phyloP scores from a whole-genome alignment of 805 yeast genomes.

The Candida orba region DNA sequence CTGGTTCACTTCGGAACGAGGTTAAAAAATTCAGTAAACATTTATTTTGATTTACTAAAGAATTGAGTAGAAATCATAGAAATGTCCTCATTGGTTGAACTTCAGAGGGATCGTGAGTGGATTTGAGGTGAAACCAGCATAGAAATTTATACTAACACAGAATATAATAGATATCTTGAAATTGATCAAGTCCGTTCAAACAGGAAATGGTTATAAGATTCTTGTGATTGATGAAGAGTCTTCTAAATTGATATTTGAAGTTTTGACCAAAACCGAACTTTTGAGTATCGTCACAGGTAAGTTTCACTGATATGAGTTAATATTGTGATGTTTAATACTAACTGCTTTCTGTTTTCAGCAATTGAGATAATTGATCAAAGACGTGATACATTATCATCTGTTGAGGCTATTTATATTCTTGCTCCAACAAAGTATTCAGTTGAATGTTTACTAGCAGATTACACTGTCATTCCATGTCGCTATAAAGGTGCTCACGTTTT shows the following conservation, averaged over 20 bases:
- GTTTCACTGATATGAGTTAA: not conserved
- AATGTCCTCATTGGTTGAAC: slow-evolving; percentile 33
- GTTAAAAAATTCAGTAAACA: not conserved
- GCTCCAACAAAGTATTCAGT: slow-evolving; percentile 63
- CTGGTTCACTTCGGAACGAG: not conserved
- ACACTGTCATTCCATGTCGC: slow-evolving; percentile 52
- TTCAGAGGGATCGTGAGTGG: slow-evolving; percentile 28
- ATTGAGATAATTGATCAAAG: slow-evolving; percentile 56
- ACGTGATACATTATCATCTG: slow-evolving; percentile 52
- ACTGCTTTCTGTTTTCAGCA: slow-evolving; percentile 25
- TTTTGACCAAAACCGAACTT: slow-evolving; percentile 42
- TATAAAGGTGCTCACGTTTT: slow-evolving; percentile 70
- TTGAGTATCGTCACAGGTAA: slow-evolving; percentile 42
- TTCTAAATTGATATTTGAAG: slow-evolving; percentile 37
- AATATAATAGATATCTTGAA: slow-evolving; percentile 24
- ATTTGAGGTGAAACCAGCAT: not conserved
- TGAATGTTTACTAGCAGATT: slow-evolving; percentile 76
- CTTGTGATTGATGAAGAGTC: slow-evolving; percentile 53
- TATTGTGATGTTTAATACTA: not conserved
- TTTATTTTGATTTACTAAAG: not conserved
- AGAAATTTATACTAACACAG: not conserved
- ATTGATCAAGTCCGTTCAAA: slow-evolving; percentile 33
- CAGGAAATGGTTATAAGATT: slow-evolving; percentile 39
- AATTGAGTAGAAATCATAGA: not conserved
- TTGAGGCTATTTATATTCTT: slow-evolving; percentile 75